Evolutionary conservation across 768 basidiomycete species (phyloP).

Genomic region (Mycena kentingensis): DNA sequence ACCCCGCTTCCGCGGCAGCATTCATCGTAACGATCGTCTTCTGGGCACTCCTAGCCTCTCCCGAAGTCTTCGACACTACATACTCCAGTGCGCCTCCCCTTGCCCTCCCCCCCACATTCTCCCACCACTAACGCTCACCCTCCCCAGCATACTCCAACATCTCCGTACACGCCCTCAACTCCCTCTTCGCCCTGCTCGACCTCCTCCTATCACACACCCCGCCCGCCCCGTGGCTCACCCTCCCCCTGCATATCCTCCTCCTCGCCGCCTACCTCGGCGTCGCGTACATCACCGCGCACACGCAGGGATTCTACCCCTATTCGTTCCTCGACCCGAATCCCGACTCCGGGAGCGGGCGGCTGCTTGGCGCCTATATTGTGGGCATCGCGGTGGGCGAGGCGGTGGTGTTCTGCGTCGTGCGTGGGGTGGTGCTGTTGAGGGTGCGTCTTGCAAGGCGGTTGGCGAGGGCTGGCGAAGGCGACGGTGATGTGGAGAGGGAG

Average conservation of each 20-base stretch:
- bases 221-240: constrained; percentile 53
- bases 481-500: too few relatives aligned
- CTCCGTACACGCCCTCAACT: constrained; percentile 64
- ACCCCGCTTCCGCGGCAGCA: constrained; percentile 41
- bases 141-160: constrained; percentile 62
- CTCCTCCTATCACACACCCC: constrained; percentile 55
- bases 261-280: constrained; percentile 62
- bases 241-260: constrained; percentile 50
- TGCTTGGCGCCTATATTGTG: constrained; percentile 62
- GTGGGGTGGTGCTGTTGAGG: constrained; percentile 43
- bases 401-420: constrained; percentile 54
- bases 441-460: too few relatives aligned
- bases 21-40: constrained; percentile 64
- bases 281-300: constrained; percentile 64
- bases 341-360: constrained; percentile 35
- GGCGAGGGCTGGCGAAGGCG: too few relatives aligned
- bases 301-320: constrained; percentile 68
- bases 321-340: constrained; percentile 65
- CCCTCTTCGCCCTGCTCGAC: constrained; percentile 57
- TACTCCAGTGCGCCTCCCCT: too few relatives aligned
- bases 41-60: constrained; percentile 55
- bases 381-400: constrained; percentile 56
- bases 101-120: too few relatives aligned
- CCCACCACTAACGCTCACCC: too few relatives aligned
- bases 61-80: constrained; percentile 41